phyloP scores from a whole-genome alignment of 2,329 filamentous ascomycete genomes.

The Dendryphion nanum region DNA sequence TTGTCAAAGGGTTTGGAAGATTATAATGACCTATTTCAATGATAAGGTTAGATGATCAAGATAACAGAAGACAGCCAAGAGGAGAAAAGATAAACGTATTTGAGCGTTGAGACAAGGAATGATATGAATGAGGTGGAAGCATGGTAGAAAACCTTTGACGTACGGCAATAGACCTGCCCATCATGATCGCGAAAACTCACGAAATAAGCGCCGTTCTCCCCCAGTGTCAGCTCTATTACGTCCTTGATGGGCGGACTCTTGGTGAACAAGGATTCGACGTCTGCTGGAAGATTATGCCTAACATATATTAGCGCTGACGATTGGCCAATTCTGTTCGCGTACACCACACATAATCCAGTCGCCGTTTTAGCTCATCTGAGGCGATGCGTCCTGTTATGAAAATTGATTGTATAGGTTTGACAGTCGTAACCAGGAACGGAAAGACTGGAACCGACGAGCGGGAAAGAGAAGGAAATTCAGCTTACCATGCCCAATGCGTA shows the following conservation, averaged over 20 bases:
- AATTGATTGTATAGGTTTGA: too few species aligned
- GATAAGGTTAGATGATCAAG: not conserved
- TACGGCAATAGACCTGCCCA: conserved; percentile 15
- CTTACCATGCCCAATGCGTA: conserved; percentile 33
- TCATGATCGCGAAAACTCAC: conserved; percentile 24
- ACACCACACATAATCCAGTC: too few species aligned
- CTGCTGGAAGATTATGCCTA: conserved; percentile 27
- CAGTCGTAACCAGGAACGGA: too few species aligned
- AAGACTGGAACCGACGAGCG: too few species aligned
- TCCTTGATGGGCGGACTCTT: conserved; percentile 25
- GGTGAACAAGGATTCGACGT: conserved; percentile 29
- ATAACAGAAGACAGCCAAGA: too few species aligned
- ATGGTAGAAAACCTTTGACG: too few species aligned
- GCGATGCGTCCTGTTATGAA: too few species aligned
- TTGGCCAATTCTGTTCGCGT: too few species aligned
- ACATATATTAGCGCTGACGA: not conserved
- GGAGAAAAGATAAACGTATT: too few species aligned
- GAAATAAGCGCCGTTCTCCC: conserved; percentile 24
- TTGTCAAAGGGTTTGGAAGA: conserved; percentile 29
- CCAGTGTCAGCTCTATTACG: conserved; percentile 26
- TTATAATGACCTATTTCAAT: conserved; percentile 26
- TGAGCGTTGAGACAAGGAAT: too few species aligned
- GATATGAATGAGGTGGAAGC: not conserved
- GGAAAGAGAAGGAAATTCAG: too few species aligned
- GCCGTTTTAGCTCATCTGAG: too few species aligned